Conservation (phyloP, 768 basidiomycete species). For the Megacollybia marginata region DNA sequence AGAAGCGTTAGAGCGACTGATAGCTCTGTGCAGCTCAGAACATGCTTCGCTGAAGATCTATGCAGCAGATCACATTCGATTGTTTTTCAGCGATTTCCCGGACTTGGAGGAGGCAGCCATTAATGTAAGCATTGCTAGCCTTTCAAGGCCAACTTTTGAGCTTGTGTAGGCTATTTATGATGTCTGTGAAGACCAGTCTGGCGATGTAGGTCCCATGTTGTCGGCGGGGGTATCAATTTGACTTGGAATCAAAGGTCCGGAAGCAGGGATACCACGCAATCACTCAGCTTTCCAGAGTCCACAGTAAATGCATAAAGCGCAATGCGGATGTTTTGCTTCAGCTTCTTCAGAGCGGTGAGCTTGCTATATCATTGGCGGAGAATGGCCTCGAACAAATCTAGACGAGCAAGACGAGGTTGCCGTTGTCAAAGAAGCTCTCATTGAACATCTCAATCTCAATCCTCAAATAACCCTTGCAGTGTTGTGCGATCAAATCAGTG, state of each 20-base stretch:
- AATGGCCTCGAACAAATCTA: slow-evolving; percentile 12
- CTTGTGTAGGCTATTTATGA: slow-evolving; percentile 50
- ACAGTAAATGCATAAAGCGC: slow-evolving; percentile 55
- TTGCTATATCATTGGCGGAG: neutral
- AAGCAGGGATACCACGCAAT: slow-evolving; percentile 61
- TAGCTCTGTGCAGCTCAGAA: slow-evolving; percentile 43
- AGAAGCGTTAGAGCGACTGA: slow-evolving; percentile 43
- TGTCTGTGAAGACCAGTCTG: slow-evolving; percentile 62
- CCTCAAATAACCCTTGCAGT: slow-evolving; percentile 54
- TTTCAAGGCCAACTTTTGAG: too few species aligned
- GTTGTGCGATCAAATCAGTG: slow-evolving; percentile 58
- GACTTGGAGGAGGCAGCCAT: slow-evolving; percentile 71
- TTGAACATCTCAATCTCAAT: slow-evolving; percentile 59
- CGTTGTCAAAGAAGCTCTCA: slow-evolving; percentile 52
- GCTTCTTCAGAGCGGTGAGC: slow-evolving; percentile 65
- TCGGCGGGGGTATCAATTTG: too few species aligned
- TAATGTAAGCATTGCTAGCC: slow-evolving; percentile 21
- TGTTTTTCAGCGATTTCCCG: slow-evolving; percentile 59
- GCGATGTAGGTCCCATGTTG: slow-evolving; percentile 29
- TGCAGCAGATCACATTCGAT: slow-evolving; percentile 48
- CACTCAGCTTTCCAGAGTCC: slow-evolving; percentile 34
- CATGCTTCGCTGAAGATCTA: slow-evolving; percentile 43
- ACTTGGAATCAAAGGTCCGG: slow-evolving; percentile 41
- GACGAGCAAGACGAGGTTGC: slow-evolving; percentile 62
- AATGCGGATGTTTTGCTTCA: slow-evolving; percentile 75